phyloP scores from a whole-genome alignment of 2,329 filamentous ascomycete genomes.

The Trichoderma sp. region DNA sequence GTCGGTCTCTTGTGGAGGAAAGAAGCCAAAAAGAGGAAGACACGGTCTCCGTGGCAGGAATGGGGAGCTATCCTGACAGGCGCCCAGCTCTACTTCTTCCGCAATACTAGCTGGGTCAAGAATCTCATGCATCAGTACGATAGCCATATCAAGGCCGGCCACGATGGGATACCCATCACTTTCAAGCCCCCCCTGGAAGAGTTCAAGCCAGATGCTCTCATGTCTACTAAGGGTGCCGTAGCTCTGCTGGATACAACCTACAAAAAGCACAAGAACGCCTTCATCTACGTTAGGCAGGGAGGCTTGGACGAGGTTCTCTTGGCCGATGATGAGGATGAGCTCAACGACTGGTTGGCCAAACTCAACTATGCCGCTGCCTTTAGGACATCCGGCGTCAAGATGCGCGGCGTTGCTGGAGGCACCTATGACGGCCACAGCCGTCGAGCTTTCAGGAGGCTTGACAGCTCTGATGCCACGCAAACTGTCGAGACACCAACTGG shows the following conservation, averaged over 20 bases:
- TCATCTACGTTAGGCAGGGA: conserved; percentile 83
- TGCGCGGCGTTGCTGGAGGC: conserved; percentile 80
- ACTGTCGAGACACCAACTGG: conserved; percentile 68
- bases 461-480: conserved; percentile 58
- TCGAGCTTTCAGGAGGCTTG: conserved; percentile 68
- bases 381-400: conserved; percentile 83
- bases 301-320: conserved; percentile 87
- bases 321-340: conserved; percentile 83
- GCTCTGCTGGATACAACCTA: conserved; percentile 83
- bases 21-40: conserved; percentile 88
- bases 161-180: conserved; percentile 72
- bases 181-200: conserved; percentile 88
- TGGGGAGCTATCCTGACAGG: conserved; percentile 96
- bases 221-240: conserved; percentile 91
- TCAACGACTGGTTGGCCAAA: conserved; percentile 96
- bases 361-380: conserved; percentile 96
- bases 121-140: conserved; percentile 86
- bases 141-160: conserved; percentile 71
- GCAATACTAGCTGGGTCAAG: conserved; percentile 90
- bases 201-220: conserved; percentile 90
- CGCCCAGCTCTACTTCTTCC: conserved; percentile 96
- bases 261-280: conserved; percentile 93
- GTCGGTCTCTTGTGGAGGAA: conserved; percentile 95
- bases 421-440: conserved; percentile 80
- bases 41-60: conserved; percentile 95